These are phyloP conservation scores for Fusarium sp. DNA, from an alignment of 2,329 filamentous ascomycete genomes.

Conservation along the genomic window DNA sequence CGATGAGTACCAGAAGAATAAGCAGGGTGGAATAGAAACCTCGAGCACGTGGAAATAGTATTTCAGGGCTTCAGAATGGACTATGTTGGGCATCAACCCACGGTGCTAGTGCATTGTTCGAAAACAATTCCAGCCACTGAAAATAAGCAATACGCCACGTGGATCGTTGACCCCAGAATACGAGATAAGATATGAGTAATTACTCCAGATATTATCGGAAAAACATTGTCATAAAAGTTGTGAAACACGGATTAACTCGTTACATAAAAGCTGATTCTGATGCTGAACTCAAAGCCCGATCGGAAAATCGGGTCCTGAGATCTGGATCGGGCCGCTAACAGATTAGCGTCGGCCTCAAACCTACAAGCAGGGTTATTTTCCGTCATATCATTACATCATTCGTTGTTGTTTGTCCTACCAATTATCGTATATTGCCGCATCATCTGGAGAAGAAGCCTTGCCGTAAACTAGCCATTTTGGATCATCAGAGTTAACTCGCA, in stretches of 20 bases:
- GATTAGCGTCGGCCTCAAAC: not conserved
- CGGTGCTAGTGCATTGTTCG: no score
- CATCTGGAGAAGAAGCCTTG: not conserved
- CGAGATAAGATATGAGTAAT: no score
- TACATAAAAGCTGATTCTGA: not conserved
- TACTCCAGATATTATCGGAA: no score
- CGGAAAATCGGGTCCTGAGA: constrained; percentile 1
- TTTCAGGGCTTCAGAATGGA: no score
- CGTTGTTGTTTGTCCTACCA: not conserved
- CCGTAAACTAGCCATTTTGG: not conserved
- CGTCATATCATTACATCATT: not conserved
- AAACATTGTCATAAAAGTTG: not conserved
- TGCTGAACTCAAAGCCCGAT: not conserved
- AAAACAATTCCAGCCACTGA: accelerated
- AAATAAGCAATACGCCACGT: not conserved
- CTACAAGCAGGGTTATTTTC: not conserved
- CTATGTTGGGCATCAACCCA: not conserved
- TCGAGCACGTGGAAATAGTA: constrained; percentile 60
- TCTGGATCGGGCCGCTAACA: constrained; percentile 18
- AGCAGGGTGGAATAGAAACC: constrained; percentile 54
- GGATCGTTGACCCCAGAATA: not conserved
- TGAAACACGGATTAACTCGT: not conserved
- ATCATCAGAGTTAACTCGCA: not conserved
- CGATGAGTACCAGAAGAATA: constrained; percentile 61
- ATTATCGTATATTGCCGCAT: not conserved